Conservation (phyloP, 768 basidiomycete genomes). For the Suillus bovinus region DNA sequence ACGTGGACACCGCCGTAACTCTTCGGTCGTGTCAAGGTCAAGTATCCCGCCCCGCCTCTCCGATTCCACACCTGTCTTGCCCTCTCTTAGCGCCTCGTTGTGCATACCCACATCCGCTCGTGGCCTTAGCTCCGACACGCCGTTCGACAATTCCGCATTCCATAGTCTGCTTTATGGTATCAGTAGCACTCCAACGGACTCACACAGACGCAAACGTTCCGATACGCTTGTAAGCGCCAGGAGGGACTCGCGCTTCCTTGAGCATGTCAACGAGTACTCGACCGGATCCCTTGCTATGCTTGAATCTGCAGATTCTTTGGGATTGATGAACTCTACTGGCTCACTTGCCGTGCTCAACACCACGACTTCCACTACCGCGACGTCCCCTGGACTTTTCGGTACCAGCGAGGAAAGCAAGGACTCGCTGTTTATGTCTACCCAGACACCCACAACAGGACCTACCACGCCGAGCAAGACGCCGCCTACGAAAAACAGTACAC, state of each 20-base stretch:
- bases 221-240: not conserved
- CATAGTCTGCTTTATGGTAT: constrained; percentile 11
- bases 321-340: not conserved
- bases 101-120: not conserved
- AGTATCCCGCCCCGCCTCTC: constrained; percentile 28
- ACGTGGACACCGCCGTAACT: constrained; percentile 20
- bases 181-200: not conserved
- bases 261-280: constrained; percentile 21
- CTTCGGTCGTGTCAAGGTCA: constrained; percentile 22
- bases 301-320: not conserved
- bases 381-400: constrained; percentile 13
- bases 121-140: constrained; percentile 13
- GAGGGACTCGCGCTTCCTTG: constrained; percentile 23
- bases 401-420: constrained; percentile 19
- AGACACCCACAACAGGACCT: constrained; percentile 21
- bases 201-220: constrained; percentile 14
- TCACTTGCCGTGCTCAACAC: constrained; percentile 14
- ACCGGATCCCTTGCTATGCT: constrained; percentile 14
- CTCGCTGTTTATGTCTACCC: constrained; percentile 25
- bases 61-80: constrained; percentile 15
- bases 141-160: constrained; percentile 25
- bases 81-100: constrained; percentile 5
- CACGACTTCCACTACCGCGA: constrained; percentile 12
- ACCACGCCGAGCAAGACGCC: constrained; percentile 30
- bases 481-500: not conserved